Conservation (phyloP, 2,329 filamentous ascomycete genomes). For the Sporothrix globosa region DNA sequence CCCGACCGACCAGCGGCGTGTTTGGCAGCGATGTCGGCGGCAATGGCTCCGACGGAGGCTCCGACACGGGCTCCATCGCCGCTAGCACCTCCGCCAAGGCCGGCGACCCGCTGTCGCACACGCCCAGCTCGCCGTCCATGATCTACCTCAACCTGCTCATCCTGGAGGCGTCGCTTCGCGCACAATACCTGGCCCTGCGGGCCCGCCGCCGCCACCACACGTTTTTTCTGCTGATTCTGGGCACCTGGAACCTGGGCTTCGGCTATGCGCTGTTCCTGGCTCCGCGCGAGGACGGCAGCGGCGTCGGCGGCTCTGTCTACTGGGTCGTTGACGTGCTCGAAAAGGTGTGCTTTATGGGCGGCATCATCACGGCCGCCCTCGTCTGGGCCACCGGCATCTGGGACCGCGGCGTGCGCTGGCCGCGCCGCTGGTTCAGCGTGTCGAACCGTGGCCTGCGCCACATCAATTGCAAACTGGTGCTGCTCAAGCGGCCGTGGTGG, state of each 20-base stretch:
- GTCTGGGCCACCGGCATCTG: constrained; percentile 96
- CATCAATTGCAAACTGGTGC: constrained; percentile 95
- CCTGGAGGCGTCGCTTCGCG: constrained; percentile 88
- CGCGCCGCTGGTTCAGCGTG: constrained; percentile 83
- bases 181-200: constrained; percentile 88
- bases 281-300: constrained; percentile 92
- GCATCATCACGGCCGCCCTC: constrained; percentile 80
- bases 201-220: constrained; percentile 88
- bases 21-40: not conserved
- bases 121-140: constrained; percentile 89
- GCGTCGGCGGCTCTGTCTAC: constrained; percentile 91
- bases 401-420: constrained; percentile 94
- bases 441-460: constrained; percentile 86
- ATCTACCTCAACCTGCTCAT: constrained; percentile 98
- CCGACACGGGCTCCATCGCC: constrained; percentile 47
- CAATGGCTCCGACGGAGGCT: constrained; percentile 4
- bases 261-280: constrained; percentile 89
- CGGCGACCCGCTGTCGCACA: constrained; percentile 73
- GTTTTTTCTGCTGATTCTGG: constrained; percentile 82
- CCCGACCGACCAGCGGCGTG: constrained; percentile 45
- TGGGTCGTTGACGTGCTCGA: constrained; percentile 91
- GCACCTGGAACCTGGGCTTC: constrained; percentile 81
- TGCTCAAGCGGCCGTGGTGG: constrained; percentile 82
- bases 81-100: constrained; percentile 51
- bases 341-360: constrained; percentile 89